Evolutionary conservation across 176 grass and related monocot species (phyloP).

Genomic region (Avena eriantha): DNA sequence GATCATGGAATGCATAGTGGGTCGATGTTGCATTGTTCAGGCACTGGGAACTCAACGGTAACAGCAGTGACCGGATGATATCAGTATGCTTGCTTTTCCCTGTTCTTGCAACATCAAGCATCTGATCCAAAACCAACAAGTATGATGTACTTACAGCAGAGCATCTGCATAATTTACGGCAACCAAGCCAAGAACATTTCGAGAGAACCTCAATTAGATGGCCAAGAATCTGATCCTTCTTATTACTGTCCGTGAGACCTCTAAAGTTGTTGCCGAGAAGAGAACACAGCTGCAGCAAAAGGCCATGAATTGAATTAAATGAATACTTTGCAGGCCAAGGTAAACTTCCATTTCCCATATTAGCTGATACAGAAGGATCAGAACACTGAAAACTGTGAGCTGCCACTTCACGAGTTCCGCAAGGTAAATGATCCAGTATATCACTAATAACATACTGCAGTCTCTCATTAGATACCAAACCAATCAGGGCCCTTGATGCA

Average conservation of each 20-base stretch:
- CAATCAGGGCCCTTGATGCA: slow-evolving; percentile 85
- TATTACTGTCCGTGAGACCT: slow-evolving; percentile 55
- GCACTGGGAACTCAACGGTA: slow-evolving; percentile 62
- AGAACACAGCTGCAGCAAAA: slow-evolving; percentile 82
- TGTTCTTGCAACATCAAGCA: slow-evolving; percentile 75
- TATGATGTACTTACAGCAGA: slow-evolving; percentile 76
- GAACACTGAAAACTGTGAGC: slow-evolving; percentile 23
- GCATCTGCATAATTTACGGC: slow-evolving; percentile 62
- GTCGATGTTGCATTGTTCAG: slow-evolving; percentile 55
- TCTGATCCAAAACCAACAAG: slow-evolving; percentile 72
- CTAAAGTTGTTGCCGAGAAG: slow-evolving; percentile 85
- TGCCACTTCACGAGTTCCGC: slow-evolving; percentile 38
- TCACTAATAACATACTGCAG: slow-evolving; percentile 66
- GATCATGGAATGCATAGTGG: slow-evolving; percentile 69
- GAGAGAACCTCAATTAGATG: slow-evolving; percentile 66
- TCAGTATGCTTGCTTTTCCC: slow-evolving; percentile 54
- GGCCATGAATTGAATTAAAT: slow-evolving; percentile 93
- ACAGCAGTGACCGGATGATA: slow-evolving; percentile 60
- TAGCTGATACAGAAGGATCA: slow-evolving; percentile 38
- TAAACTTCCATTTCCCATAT: slow-evolving; percentile 51
- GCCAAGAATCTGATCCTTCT: slow-evolving; percentile 83
- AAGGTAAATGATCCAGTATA: slow-evolving; percentile 68
- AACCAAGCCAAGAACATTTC: slow-evolving; percentile 83
- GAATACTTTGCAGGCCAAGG: slow-evolving; percentile 26
- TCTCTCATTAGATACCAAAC: slow-evolving; percentile 90